Percentiles rank a stretch among this genome's conserved stretches.
Conservation (phyloP, 371 early-diverging fungal species). For the Zancudomyces culisetae region DNA sequence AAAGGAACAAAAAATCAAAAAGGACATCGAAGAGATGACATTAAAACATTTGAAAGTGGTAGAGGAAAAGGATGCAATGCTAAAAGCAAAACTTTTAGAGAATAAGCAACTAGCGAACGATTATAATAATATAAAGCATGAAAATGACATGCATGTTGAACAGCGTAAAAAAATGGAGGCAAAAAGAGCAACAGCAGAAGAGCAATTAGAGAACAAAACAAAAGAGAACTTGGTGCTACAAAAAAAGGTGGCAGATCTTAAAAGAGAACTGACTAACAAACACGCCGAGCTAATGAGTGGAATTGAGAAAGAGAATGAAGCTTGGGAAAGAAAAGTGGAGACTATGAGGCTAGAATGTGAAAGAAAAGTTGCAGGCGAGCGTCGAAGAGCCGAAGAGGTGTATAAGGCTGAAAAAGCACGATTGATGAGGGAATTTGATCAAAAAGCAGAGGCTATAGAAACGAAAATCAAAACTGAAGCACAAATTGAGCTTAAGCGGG, state of each 20-base stretch:
- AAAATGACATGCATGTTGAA: neutral
- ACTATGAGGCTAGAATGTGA: neutral
- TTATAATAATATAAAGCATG: neutral
- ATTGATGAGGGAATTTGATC: neutral
- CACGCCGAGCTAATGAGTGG: neutral
- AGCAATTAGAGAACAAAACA: neutral
- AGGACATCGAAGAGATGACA: neutral
- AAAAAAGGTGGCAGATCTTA: neutral
- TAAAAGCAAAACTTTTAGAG: neutral
- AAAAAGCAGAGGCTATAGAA: neutral
- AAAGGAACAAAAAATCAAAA: neutral
- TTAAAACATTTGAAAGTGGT: neutral
- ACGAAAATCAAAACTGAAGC: neutral
- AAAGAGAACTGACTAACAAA: neutral
- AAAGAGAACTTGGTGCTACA: neutral
- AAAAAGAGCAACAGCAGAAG: neutral
- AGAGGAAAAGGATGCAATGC: neutral
- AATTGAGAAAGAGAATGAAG: neutral
- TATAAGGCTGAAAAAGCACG: neutral
- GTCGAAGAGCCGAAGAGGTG: neutral
- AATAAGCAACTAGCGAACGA: neutral
- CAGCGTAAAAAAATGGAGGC: neutral
- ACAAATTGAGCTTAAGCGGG: no score
- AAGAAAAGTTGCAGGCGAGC: neutral
- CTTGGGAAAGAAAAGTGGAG: neutral